These are phyloP conservation scores for Castanopsis chinensis DNA, from an alignment of 306 rosid species.

Conservation along the genomic window DNA sequence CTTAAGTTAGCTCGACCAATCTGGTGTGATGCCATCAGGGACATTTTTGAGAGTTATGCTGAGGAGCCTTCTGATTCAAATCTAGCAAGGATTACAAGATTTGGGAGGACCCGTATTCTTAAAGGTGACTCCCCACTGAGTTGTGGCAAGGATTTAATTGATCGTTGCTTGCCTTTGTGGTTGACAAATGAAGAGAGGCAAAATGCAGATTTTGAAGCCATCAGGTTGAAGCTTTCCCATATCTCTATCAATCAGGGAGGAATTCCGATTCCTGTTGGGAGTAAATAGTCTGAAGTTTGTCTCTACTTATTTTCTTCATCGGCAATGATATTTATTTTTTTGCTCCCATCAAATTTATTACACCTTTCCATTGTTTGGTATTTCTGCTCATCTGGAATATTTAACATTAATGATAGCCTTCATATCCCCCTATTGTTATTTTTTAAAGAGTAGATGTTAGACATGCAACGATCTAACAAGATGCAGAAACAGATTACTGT, in stretches of 20 bases:
- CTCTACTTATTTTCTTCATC: neutral
- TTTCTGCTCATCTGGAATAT: too few species aligned
- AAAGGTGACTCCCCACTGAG: conserved; percentile 52
- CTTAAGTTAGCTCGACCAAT: conserved; percentile 79
- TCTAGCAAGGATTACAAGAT: conserved; percentile 57
- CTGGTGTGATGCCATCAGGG: conserved; percentile 77
- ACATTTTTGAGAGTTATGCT: conserved; percentile 55
- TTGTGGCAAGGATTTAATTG: conserved; percentile 60
- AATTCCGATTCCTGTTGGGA: conserved; percentile 45
- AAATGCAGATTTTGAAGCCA: conserved; percentile 63
- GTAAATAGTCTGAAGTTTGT: conserved; percentile 11
- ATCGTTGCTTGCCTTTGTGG: conserved; percentile 72
- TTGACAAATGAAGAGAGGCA: conserved; percentile 78
- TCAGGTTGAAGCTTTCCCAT: conserved; percentile 65
- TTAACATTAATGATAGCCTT: too few species aligned
- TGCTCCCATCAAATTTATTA: neutral
- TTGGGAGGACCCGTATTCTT: conserved; percentile 47
- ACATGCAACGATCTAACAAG: too few species aligned
- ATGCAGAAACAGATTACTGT: too few species aligned
- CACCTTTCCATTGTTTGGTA: too few species aligned
- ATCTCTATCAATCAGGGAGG: conserved; percentile 46
- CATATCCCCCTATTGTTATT: too few species aligned
- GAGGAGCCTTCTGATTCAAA: conserved; percentile 82
- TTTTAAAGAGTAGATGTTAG: too few species aligned
- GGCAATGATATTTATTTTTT: neutral